Percentiles rank a stretch among this genome's conserved stretches.
Evolutionary conservation across 331 rosid species (phyloP).

Genomic region (Telfairia occidentalis): DNA sequence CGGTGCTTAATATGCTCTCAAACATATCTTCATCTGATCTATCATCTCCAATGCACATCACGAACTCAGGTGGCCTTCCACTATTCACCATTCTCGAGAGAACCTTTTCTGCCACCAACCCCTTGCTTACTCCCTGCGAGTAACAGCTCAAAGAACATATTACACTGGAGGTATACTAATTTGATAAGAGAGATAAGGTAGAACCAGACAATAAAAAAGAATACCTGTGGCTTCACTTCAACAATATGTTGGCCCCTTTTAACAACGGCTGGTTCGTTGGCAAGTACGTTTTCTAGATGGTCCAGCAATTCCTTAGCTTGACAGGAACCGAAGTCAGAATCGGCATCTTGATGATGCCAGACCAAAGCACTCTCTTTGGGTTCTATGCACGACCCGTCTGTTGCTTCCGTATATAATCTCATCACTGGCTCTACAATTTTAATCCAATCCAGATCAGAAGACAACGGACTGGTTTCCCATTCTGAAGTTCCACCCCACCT

Average conservation of each 20-base stretch:
- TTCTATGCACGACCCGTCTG: slow-evolving; percentile 88
- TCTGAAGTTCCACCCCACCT: slow-evolving; percentile 67
- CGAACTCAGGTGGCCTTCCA: slow-evolving; percentile 72
- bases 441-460: slow-evolving; percentile 85
- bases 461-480: slow-evolving; percentile 66
- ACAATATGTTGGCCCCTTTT: slow-evolving; percentile 82
- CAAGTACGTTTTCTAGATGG: slow-evolving; percentile 85
- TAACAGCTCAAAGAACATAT: slow-evolving; percentile 13
- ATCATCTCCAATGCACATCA: slow-evolving; percentile 90
- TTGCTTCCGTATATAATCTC: slow-evolving; percentile 75
- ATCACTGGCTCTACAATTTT: slow-evolving; percentile 82
- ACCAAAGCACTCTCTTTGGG: slow-evolving; percentile 86
- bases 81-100: slow-evolving; percentile 51
- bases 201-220: not conserved
- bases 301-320: slow-evolving; percentile 87
- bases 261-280: slow-evolving; percentile 85
- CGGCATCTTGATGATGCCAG: slow-evolving; percentile 99
- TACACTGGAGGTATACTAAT: not conserved
- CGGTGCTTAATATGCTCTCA: slow-evolving; percentile 69
- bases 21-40: slow-evolving; percentile 97
- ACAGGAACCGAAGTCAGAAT: slow-evolving; percentile 95
- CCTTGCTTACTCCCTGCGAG: slow-evolving; percentile 91
- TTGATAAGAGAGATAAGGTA: not conserved
- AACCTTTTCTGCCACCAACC: slow-evolving; percentile 67
- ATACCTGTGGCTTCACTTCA: slow-evolving; percentile 93